These are phyloP conservation scores for Bothriochloa decipiens DNA, from an alignment of 176 grass and related monocot genomes.

Conservation along the genomic window DNA sequence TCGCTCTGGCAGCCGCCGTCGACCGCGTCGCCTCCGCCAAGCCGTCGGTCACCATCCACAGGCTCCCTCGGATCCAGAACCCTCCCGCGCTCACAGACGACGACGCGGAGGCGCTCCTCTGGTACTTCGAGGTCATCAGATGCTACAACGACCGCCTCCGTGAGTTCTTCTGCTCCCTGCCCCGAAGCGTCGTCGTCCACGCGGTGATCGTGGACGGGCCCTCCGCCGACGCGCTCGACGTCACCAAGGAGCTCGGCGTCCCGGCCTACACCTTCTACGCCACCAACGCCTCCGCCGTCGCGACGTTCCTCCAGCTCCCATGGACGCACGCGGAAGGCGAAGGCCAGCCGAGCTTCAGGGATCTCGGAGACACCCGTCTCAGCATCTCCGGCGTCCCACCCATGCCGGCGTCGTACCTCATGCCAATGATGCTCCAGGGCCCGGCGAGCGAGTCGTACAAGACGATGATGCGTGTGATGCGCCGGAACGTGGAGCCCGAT, in stretches of 20 bases:
- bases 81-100: neutral
- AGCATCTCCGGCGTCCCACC: constrained; percentile 40
- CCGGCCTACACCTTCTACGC: constrained; percentile 13
- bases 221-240: constrained; percentile 16
- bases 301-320: constrained; percentile 37
- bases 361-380: constrained; percentile 39
- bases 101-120: neutral
- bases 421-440: neutral
- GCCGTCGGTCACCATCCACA: constrained; percentile 42
- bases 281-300: constrained; percentile 36
- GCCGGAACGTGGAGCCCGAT: neutral
- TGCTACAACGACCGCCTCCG: constrained; percentile 38
- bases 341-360: constrained; percentile 29
- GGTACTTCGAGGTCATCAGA: constrained; percentile 12
- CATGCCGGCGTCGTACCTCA: constrained; percentile 45
- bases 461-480: neutral
- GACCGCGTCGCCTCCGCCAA: constrained; percentile 29
- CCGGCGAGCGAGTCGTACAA: constrained; percentile 30
- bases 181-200: neutral
- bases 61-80: constrained; percentile 15
- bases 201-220: constrained; percentile 7
- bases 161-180: constrained; percentile 38
- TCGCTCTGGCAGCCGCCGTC: constrained; percentile 30
- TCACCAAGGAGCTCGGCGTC: constrained; percentile 24
- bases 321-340: neutral